phyloP scores from a whole-genome alignment of 2,329 filamentous ascomycete genomes.

The Amauroascus niger region DNA sequence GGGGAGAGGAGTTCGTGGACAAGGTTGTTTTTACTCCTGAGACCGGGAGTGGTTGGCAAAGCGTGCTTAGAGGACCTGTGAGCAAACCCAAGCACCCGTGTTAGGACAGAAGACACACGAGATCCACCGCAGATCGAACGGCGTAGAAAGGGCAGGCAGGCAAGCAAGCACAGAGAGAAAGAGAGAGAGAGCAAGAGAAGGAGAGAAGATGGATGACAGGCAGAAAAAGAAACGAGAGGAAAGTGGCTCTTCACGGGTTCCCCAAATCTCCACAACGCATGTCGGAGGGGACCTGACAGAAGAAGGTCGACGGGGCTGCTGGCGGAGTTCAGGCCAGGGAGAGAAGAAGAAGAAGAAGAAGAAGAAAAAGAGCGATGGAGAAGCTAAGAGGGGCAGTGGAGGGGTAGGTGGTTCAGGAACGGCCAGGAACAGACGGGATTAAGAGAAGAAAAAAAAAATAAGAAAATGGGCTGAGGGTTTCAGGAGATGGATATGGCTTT shows the following conservation, averaged over 20 bases:
- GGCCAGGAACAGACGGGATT: slow-evolving; percentile 10
- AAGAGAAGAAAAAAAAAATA: too few relatives aligned
- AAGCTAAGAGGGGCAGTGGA: slow-evolving; percentile 1
- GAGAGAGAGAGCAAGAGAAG: not conserved
- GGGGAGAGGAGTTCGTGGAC: not conserved
- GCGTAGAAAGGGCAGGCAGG: not conserved
- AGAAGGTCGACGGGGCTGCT: not conserved
- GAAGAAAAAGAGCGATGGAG: slow-evolving; percentile 13
- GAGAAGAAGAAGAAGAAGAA: slow-evolving; percentile 13
- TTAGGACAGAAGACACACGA: not conserved
- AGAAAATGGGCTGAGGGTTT: not conserved
- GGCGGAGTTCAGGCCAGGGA: slow-evolving; percentile 9
- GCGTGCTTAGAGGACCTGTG: not conserved
- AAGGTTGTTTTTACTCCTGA: not conserved
- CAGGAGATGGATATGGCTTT: not conserved
- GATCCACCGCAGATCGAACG: slow-evolving; percentile 5
- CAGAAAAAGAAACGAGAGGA: slow-evolving; percentile 4
- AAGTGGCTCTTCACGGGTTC: not conserved
- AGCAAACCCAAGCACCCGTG: not conserved
- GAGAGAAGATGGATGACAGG: slow-evolving; percentile 4
- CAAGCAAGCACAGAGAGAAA: not conserved
- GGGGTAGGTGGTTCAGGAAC: slow-evolving; percentile 6
- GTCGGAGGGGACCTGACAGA: not conserved
- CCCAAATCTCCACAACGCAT: slow-evolving; percentile 10
- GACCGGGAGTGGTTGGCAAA: not conserved